Conservation (phyloP, 495 filamentous ascomycete species). For the Hypoxylon perforatum region DNA sequence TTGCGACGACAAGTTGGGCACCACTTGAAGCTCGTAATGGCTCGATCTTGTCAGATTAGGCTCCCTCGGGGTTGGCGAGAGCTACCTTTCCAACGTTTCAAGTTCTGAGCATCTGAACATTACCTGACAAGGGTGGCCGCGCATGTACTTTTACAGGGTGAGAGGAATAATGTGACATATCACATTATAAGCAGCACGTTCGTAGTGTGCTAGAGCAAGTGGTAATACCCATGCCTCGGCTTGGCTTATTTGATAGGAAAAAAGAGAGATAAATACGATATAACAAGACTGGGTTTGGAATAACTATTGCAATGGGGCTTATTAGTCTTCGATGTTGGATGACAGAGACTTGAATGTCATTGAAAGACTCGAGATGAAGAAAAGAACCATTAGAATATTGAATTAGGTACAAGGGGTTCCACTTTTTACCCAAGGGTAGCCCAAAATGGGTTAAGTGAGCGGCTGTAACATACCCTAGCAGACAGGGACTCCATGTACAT, state of each 20-base stretch:
- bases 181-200: constrained; percentile 18
- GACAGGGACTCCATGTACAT: constrained; percentile 25
- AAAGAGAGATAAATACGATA: not conserved
- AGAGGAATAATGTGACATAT: constrained; percentile 28
- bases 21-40: constrained; percentile 18
- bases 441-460: constrained; percentile 21
- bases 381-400: constrained; percentile 7
- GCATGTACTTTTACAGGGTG: constrained; percentile 17
- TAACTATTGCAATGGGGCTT: too few relatives aligned
- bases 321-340: too few relatives aligned
- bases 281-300: too few relatives aligned
- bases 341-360: not conserved
- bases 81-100: constrained; percentile 29
- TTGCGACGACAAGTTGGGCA: constrained; percentile 5
- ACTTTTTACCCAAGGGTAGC: constrained; percentile 27
- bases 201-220: constrained; percentile 2
- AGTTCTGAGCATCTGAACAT: constrained; percentile 9
- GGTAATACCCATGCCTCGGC: not conserved
- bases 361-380: not conserved
- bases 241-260: not conserved
- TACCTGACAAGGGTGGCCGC: constrained; percentile 9
- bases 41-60: constrained; percentile 11
- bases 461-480: constrained; percentile 27
- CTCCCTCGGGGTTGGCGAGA: constrained; percentile 11
- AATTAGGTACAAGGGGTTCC: constrained; percentile 1